Base-by-base conservation (phyloP, 164 flowering plant genomes). In the Stephania cephalantha region DNA sequence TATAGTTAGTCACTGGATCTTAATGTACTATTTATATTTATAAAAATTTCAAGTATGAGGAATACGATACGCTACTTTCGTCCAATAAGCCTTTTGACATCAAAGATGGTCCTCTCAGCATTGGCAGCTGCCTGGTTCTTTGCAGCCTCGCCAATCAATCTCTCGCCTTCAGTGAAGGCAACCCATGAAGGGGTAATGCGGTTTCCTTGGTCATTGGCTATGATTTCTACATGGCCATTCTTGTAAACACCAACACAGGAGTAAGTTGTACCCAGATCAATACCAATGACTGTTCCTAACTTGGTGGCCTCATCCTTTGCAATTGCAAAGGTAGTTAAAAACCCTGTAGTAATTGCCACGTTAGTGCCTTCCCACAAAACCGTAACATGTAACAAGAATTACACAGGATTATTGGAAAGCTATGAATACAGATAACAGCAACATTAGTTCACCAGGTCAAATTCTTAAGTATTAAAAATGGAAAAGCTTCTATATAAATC, bases 171-270 rank as follows among this genome's bases (percentile, higher is more conserved):
- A 46, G 94, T 89, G 86, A 91, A 91, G 11, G 87, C 95, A 74
- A 92, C 95, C 97, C 97, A 92, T 8, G 97, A 90, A 42, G 97
- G 97, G 61, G 93, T 90, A 71, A 92, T 92, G 45, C 97, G 90
- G 78, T 92, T 92, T 65, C 97, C 95, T 75, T 92, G 95, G 83
- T 92, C 97, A 75, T 92, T 92, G 74, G 97, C 97, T 85, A 92
- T 92, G 69, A 92, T 92, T 76, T 92, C 95, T 7, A 90, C 95
- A 84, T 88, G 93, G 44, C 93, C 95, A 45, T 89, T 89, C 85
- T 82, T 89, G 85, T 92, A 92, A 29, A 92, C 97, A 77, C 97
- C 97, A 75, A 92, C 97, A 88, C 97, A 92, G 5, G 97, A 91
- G 55, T 90, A 91, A 8, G 97, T 92, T 50, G 97, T 92, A 2